Percentiles rank a stretch among this genome's conserved stretches.
These are phyloP conservation scores for Citrus reticulata DNA, from an alignment of 345 rosid species.

Conservation along the genomic window DNA sequence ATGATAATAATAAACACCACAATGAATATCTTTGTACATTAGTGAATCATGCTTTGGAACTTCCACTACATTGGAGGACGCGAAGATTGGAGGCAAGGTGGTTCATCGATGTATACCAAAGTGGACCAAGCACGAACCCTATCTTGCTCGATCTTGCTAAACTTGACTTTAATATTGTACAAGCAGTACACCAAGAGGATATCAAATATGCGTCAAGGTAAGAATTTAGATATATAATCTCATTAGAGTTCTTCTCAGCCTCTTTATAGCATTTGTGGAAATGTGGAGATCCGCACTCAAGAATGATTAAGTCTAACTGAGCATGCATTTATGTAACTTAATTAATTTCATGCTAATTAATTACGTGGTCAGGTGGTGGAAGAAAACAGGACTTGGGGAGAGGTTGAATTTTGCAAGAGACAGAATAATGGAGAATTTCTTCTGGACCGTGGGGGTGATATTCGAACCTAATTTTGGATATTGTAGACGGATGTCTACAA, in stretches of 20 bases:
- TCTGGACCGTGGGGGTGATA: neutral
- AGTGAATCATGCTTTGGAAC: neutral
- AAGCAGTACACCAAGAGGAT: neutral
- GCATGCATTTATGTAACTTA: too few relatives aligned
- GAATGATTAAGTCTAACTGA: too few relatives aligned
- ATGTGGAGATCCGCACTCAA: too few relatives aligned
- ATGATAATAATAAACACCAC: neutral
- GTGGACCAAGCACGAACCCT: neutral
- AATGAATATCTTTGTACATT: neutral
- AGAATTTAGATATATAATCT: too few relatives aligned
- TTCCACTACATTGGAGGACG: too few relatives aligned
- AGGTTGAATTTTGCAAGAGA: neutral
- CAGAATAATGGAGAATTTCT: neutral
- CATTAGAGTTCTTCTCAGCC: too few relatives aligned
- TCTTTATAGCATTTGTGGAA: too few relatives aligned
- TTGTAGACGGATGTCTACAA: neutral
- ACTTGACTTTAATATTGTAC: neutral
- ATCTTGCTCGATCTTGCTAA: neutral
- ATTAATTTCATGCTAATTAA: too few relatives aligned
- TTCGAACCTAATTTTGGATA: neutral
- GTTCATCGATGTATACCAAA: slow-evolving; percentile 22
- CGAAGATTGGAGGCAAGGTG: slow-evolving; percentile 41
- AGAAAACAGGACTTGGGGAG: neutral
- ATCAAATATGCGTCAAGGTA: neutral
- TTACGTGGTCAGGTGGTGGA: neutral